Evolutionary conservation across 2,329 filamentous ascomycete species (phyloP).

Genomic region (Claviceps humidiphila): DNA sequence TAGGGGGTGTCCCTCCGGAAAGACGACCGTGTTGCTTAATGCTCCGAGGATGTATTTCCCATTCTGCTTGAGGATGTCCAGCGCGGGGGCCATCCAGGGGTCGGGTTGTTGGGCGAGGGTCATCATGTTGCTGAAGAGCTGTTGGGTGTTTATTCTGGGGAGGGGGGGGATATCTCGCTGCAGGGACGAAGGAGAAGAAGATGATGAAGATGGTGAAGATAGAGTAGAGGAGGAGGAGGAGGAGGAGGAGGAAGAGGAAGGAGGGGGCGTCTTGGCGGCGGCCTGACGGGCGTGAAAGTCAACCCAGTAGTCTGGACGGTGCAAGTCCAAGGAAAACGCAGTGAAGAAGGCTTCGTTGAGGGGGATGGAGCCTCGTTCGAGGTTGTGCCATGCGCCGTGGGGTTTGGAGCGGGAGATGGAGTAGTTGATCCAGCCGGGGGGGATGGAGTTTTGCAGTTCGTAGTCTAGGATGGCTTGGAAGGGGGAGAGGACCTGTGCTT

Average conservation of each 20-base stretch:
- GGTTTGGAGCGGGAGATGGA: constrained; percentile 70
- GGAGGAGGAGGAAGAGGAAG: too few species aligned
- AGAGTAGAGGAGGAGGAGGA: too few species aligned
- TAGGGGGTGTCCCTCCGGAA: constrained; percentile 61
- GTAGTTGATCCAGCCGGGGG: constrained; percentile 82
- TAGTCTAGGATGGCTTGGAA: constrained; percentile 91
- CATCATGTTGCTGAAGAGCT: constrained; percentile 91
- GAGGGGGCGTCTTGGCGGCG: constrained; percentile 4
- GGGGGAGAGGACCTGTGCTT: constrained; percentile 63
- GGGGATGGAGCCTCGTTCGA: constrained; percentile 72
- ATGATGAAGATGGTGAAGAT: too few species aligned
- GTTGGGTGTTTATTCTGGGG: constrained; percentile 63
- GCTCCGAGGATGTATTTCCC: constrained; percentile 63
- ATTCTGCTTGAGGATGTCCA: constrained; percentile 52
- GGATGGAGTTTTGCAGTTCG: constrained; percentile 58
- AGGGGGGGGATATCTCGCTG: constrained; percentile 31
- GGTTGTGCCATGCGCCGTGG: constrained; percentile 71
- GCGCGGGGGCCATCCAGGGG: constrained; percentile 77
- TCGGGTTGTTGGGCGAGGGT: constrained; percentile 53
- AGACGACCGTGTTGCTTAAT: constrained; percentile 80
- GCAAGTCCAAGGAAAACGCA: constrained; percentile 63
- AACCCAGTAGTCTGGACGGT: constrained; percentile 53
- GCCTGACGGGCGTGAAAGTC: constrained; percentile 41
- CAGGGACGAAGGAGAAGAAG: too few species aligned
- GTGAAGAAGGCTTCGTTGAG: constrained; percentile 64